phyloP scores from a whole-genome alignment of 805 yeast genomes.

The Pichia membranifaciens region DNA sequence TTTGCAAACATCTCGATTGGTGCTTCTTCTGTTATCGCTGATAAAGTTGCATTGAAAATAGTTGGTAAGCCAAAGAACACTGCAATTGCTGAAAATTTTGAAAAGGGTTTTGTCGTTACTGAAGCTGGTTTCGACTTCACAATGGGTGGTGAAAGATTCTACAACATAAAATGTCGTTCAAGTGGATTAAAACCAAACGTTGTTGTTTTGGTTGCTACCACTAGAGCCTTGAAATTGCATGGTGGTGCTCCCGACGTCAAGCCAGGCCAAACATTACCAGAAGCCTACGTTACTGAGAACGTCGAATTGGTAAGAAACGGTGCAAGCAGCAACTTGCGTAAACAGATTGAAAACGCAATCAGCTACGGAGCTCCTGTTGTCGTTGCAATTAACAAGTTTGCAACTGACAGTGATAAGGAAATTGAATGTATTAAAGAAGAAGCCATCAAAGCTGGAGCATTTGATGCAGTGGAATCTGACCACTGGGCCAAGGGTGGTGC shows the following conservation, averaged over 20 bases:
- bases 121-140: constrained; percentile 90
- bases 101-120: constrained; percentile 70
- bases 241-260: constrained; percentile 89
- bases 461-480: constrained; percentile 71
- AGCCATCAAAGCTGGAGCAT: constrained; percentile 72
- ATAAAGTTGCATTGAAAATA: constrained; percentile 71
- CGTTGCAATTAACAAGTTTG: constrained; percentile 77
- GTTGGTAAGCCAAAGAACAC: constrained; percentile 44
- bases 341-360: constrained; percentile 69
- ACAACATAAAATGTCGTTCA: constrained; percentile 75
- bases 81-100: constrained; percentile 32
- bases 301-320: constrained; percentile 64
- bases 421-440: constrained; percentile 61
- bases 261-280: constrained; percentile 75
- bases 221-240: constrained; percentile 77
- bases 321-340: constrained; percentile 60
- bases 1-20: constrained; percentile 85
- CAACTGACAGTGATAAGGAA: constrained; percentile 65
- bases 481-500: constrained; percentile 86
- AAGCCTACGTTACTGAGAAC: constrained; percentile 67
- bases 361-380: constrained; percentile 72
- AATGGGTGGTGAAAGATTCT: constrained; percentile 87
- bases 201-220: constrained; percentile 77
- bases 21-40: constrained; percentile 79
- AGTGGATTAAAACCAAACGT: constrained; percentile 76